These are phyloP conservation scores for Lactarius evosmus DNA, from an alignment of 768 basidiomycete species.

Conservation along the genomic window DNA sequence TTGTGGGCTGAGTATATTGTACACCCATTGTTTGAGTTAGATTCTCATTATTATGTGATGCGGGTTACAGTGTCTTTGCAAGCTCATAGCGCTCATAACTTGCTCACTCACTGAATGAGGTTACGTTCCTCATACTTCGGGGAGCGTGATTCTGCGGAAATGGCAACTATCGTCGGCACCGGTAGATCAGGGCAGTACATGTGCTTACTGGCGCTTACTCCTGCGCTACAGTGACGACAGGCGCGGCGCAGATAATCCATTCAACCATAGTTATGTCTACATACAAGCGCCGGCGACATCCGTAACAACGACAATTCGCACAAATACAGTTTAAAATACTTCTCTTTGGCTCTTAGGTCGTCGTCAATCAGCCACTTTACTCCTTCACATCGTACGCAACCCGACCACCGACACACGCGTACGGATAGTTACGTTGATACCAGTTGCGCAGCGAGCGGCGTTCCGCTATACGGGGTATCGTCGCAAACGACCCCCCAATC, in stretches of 20 bases:
- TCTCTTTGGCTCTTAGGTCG: neutral
- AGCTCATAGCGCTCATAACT: too few species aligned
- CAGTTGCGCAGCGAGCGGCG: conserved; percentile 81
- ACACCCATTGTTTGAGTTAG: neutral
- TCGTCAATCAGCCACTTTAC: neutral
- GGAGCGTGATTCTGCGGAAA: too few species aligned
- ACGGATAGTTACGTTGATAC: conserved; percentile 90
- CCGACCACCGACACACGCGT: conserved; percentile 79
- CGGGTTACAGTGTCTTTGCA: too few species aligned
- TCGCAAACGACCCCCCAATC: conserved; percentile 90
- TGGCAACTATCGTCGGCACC: too few species aligned
- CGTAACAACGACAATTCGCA: neutral
- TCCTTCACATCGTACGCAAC: conserved; percentile 50
- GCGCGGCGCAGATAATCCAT: too few species aligned
- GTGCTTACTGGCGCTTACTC: too few species aligned
- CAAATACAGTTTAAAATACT: neutral
- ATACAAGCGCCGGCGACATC: neutral
- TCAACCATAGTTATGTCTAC: neutral
- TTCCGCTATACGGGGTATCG: conserved; percentile 77
- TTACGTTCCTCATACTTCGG: too few species aligned
- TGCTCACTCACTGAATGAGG: too few species aligned
- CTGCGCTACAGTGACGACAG: too few species aligned
- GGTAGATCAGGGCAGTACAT: too few species aligned
- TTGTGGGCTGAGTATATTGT: neutral
- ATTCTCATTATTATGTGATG: neutral